These are phyloP conservation scores for Backusella tarrabulga DNA, from an alignment of 192 early-diverging fungal genomes.

Conservation along the genomic window DNA sequence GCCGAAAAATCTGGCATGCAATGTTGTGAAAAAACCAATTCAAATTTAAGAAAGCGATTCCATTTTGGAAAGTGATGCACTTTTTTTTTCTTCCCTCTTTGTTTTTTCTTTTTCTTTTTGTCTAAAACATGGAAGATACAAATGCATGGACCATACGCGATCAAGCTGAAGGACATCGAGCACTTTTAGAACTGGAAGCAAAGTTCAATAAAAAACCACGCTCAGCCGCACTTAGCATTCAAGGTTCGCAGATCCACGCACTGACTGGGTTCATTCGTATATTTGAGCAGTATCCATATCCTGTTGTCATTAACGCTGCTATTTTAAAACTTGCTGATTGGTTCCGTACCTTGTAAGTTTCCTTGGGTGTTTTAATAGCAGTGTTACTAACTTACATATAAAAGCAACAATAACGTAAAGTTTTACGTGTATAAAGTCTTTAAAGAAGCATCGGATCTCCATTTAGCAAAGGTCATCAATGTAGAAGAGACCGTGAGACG, in stretches of 20 bases:
- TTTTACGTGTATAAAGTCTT: slow-evolving; percentile 47
- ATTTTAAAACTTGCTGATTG: slow-evolving; percentile 51
- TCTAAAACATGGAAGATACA: not conserved
- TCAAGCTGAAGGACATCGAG: slow-evolving; percentile 30
- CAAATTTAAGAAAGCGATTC: not conserved
- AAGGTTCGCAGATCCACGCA: slow-evolving; percentile 38
- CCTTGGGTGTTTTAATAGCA: too few species aligned
- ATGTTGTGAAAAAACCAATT: not conserved
- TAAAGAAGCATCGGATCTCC: slow-evolving; percentile 30
- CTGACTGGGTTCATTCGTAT: slow-evolving; percentile 42
- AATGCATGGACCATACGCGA: slow-evolving; percentile 4
- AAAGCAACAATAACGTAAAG: slow-evolving; percentile 45
- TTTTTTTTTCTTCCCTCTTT: not conserved
- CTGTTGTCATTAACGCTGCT: slow-evolving; percentile 47
- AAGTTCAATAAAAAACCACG: slow-evolving; percentile 27
- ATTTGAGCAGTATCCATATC: slow-evolving; percentile 44
- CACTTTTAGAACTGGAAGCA: slow-evolving; percentile 25
- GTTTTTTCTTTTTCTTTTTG: not conserved
- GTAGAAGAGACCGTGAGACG: slow-evolving; percentile 44
- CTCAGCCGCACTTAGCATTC: slow-evolving; percentile 1
- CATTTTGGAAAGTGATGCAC: not conserved
- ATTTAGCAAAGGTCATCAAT: slow-evolving; percentile 46
- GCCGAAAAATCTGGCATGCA: not conserved
- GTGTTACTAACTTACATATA: not conserved
- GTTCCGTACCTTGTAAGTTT: slow-evolving; percentile 40